These are phyloP conservation scores for Incumbomyces delicatus DNA, from an alignment of 2,329 filamentous ascomycete species.

Conservation along the genomic window DNA sequence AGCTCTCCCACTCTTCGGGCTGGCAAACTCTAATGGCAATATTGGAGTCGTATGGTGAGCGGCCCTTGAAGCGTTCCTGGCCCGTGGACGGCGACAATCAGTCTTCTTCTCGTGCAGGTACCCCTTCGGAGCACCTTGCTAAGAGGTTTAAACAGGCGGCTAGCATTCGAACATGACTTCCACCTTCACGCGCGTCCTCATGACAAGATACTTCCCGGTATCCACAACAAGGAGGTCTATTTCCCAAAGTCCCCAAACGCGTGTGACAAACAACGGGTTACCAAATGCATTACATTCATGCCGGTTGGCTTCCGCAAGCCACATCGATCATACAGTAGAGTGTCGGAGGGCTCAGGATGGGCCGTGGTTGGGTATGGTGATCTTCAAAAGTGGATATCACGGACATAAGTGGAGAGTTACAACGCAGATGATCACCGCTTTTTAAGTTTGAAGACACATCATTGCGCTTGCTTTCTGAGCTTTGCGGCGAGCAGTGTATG, in stretches of 20 bases:
- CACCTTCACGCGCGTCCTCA: too few species aligned
- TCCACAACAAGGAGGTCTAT: too few species aligned
- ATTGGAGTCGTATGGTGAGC: constrained; percentile 88
- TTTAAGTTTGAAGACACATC: too few species aligned
- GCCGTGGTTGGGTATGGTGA: too few species aligned
- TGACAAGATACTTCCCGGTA: too few species aligned
- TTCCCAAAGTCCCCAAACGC: too few species aligned
- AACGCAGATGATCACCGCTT: not conserved
- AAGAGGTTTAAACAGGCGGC: constrained; percentile 52
- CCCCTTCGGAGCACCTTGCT: constrained; percentile 47
- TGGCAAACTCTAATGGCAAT: constrained; percentile 93
- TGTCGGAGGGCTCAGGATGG: not conserved
- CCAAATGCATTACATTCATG: not conserved
- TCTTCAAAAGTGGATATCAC: not conserved
- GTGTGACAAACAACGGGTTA: too few species aligned
- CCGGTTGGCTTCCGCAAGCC: not conserved
- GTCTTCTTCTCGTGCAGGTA: constrained; percentile 38
- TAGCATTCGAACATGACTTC: constrained; percentile 21
- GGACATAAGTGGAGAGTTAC: not conserved
- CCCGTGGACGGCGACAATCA: constrained; percentile 25
- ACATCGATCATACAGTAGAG: not conserved
- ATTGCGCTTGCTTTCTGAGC: too few species aligned
- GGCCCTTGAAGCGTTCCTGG: constrained; percentile 36
- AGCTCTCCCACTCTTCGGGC: constrained; percentile 75
- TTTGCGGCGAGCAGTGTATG: too few species aligned